Conservation (phyloP, 1,139 yeast genomes). For the Pichia sp. region DNA sequence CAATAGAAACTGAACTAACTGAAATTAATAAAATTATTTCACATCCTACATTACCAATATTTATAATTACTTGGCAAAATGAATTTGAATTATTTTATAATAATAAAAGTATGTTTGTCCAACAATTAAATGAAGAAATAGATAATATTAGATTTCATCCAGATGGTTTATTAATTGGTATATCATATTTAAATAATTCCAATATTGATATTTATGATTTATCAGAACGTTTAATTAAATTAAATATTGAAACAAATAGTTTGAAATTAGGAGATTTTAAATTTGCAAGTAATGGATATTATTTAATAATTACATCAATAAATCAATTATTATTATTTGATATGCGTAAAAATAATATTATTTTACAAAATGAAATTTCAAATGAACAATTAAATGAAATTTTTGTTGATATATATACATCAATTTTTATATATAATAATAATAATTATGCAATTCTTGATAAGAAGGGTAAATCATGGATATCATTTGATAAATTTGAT, state of each 20-base stretch:
- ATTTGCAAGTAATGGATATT: conserved; percentile 17
- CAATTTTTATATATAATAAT: not conserved
- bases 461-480: conserved; percentile 7
- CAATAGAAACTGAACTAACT: conserved; percentile 1
- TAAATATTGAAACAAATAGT: conserved; percentile 23
- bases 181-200: conserved; percentile 36
- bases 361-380: conserved; percentile 1
- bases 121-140: conserved; percentile 4
- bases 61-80: conserved; percentile 15
- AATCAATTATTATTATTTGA: conserved; percentile 6
- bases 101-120: conserved; percentile 6
- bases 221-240: conserved; percentile 9
- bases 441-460: conserved; percentile 2
- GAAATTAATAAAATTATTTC: conserved; percentile 1
- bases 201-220: conserved; percentile 38
- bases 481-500: not conserved
- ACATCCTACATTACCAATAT: conserved; percentile 24
- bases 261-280: conserved; percentile 17
- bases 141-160: conserved; percentile 40
- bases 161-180: conserved; percentile 58
- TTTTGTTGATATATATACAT: conserved; percentile 5
- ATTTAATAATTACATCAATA: conserved; percentile 2
- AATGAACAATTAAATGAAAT: not conserved
- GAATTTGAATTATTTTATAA: conserved; percentile 17
- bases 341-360: conserved; percentile 9